Evolutionary conservation across 495 filamentous ascomycete species (phyloP).

Genomic region (Hyaloscypha finlandica): DNA sequence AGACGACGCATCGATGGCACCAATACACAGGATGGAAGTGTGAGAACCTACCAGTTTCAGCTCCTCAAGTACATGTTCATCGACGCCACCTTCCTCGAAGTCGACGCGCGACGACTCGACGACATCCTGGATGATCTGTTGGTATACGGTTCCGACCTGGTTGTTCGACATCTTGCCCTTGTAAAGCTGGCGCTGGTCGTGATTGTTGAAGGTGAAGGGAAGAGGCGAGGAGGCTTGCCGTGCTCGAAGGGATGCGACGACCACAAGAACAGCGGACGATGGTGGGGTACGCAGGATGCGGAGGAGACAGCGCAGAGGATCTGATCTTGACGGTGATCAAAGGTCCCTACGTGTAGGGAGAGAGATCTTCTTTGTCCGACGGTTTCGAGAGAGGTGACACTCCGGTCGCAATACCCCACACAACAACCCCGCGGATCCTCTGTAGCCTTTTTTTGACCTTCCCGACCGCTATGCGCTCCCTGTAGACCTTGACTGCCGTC

Average conservation of each 20-base stretch:
- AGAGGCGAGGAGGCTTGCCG: neutral
- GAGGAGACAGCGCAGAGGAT: too few species aligned
- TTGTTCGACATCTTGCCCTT: constrained; percentile 51
- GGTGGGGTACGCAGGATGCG: too few species aligned
- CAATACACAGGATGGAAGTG: neutral
- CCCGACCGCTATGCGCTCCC: neutral
- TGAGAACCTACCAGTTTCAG: constrained; percentile 73
- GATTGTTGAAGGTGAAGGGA: neutral
- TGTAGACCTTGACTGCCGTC: too few species aligned
- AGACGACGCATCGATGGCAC: neutral
- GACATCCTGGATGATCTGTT: constrained; percentile 88
- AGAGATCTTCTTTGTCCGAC: neutral
- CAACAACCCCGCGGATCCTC: neutral
- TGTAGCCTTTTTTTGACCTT: neutral
- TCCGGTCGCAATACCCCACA: neutral
- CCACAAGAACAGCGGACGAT: too few species aligned
- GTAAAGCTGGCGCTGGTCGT: neutral
- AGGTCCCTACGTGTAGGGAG: too few species aligned
- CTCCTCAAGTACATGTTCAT: constrained; percentile 79
- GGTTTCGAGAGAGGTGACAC: neutral
- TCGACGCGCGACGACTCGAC: constrained; percentile 85
- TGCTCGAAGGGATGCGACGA: too few species aligned
- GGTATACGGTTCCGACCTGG: constrained; percentile 73
- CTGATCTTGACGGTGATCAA: too few species aligned
- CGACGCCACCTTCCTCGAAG: constrained; percentile 95